A percentile compares a stretch with the other conserved stretches of the same genome.
phyloP scores from a whole-genome alignment of 2,329 filamentous ascomycete species.

The Calonectria montana region DNA sequence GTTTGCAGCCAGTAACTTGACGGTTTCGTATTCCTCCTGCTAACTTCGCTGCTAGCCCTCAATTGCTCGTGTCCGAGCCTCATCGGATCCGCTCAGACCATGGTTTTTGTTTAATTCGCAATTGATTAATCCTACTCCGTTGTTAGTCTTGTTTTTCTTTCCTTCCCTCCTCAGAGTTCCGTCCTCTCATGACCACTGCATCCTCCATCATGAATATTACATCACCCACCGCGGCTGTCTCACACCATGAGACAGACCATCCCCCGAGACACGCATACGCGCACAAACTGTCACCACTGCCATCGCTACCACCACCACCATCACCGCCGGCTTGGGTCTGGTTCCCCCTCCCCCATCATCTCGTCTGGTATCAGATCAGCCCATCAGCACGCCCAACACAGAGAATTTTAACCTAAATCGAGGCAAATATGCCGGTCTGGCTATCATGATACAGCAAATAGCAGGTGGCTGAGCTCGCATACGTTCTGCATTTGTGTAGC shows the following conservation, averaged over 20 bases:
- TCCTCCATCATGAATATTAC: neutral
- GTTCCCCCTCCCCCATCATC: neutral
- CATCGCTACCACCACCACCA: neutral
- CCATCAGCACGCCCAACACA: neutral
- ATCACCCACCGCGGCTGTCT: constrained; percentile 7
- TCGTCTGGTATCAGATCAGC: neutral
- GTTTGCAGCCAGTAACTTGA: constrained; percentile 13
- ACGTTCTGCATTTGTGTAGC: constrained; percentile 6
- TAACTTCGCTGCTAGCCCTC: neutral
- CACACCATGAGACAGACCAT: neutral
- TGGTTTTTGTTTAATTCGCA: constrained; percentile 4
- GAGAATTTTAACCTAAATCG: neutral
- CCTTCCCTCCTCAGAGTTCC: neutral
- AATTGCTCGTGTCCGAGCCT: neutral
- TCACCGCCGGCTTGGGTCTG: neutral
- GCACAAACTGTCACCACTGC: neutral
- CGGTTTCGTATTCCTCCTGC: constrained; percentile 15
- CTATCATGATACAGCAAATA: constrained; percentile 9
- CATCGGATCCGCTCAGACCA: neutral
- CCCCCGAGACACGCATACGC: neutral
- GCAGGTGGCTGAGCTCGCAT: constrained; percentile 21
- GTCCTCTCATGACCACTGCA: neutral
- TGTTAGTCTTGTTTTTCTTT: neutral
- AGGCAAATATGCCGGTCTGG: neutral
- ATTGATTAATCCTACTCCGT: neutral